These are phyloP conservation scores for Leishmania aethiopica DNA, from an alignment of 208 protist species.

Conservation along the genomic window DNA sequence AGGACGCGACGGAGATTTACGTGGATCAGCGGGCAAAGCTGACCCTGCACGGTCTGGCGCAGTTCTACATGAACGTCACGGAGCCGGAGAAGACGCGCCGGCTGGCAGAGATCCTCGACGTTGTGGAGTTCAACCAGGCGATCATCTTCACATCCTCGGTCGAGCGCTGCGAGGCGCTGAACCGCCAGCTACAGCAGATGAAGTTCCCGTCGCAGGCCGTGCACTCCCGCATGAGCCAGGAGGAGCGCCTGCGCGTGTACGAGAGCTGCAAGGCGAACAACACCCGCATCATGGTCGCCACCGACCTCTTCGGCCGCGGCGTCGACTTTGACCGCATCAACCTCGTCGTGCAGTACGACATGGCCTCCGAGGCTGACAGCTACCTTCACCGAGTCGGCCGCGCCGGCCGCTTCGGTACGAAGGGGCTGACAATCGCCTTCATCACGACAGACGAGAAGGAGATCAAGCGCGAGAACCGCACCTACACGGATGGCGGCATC, in stretches of 20 bases:
- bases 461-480: constrained; percentile 87
- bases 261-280: constrained; percentile 99
- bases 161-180: constrained; percentile 94
- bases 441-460: constrained; percentile 95
- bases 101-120: constrained; percentile 98
- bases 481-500: constrained; percentile 89
- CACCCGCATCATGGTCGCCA: constrained; percentile 98
- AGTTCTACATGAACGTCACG: constrained; percentile 98
- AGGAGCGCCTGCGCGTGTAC: constrained; percentile 90
- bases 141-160: constrained; percentile 99
- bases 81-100: constrained; percentile 98
- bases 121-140: constrained; percentile 99
- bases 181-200: constrained; percentile 94
- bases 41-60: constrained; percentile 98
- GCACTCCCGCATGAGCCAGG: constrained; percentile 95
- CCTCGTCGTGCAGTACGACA: constrained; percentile 99
- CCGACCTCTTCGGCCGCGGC: constrained; percentile 99
- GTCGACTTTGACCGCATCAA: constrained; percentile 99
- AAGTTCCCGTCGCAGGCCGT: constrained; percentile 98
- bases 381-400: constrained; percentile 98
- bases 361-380: constrained; percentile 96
- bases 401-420: constrained; percentile 99
- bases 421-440: constrained; percentile 99
- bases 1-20: constrained; percentile 96
- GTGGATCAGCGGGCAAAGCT: constrained; percentile 99